Percentiles rank a stretch among this genome's conserved stretches.
phyloP scores from a whole-genome alignment of 2,329 filamentous ascomycete genomes.

The Ilyonectria robusta region DNA sequence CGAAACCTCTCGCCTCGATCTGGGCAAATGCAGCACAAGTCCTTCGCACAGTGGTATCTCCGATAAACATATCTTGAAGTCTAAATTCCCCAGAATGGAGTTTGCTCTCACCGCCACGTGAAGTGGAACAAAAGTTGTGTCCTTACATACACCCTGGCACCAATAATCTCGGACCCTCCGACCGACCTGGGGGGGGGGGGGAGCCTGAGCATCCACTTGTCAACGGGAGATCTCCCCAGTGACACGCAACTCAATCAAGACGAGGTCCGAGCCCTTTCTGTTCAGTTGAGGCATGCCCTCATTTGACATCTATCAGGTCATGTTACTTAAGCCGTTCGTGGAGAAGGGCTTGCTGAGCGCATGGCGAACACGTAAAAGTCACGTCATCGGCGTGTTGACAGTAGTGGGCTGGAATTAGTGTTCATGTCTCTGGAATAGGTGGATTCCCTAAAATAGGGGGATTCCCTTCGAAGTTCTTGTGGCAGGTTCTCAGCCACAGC shows the following conservation, averaged over 20 bases:
- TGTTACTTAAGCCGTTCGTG: background rate
- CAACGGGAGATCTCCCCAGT: background rate
- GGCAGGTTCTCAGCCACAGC: too few relatives aligned
- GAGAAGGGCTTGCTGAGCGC: background rate
- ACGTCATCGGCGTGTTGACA: too few relatives aligned
- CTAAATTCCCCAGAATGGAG: background rate
- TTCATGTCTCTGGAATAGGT: too few relatives aligned
- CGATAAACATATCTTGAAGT: background rate
- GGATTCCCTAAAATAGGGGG: too few relatives aligned
- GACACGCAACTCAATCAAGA: background rate
- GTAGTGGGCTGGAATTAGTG: too few relatives aligned
- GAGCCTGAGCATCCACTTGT: background rate
- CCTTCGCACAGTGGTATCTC: background rate
- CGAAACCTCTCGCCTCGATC: background rate
- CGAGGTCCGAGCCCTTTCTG: background rate
- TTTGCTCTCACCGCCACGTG: background rate
- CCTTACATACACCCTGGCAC: constrained; percentile 4
- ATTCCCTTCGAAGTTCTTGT: too few relatives aligned
- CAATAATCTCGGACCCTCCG: background rate
- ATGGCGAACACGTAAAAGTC: background rate
- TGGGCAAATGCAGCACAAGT: background rate
- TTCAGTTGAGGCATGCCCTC: background rate
- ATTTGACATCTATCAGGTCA: too few relatives aligned
- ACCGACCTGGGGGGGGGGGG: background rate
- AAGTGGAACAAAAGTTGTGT: background rate